Evolutionary conservation across 2,329 filamentous ascomycete species (phyloP).

Genomic region (Apiospora rasikravindrae): DNA sequence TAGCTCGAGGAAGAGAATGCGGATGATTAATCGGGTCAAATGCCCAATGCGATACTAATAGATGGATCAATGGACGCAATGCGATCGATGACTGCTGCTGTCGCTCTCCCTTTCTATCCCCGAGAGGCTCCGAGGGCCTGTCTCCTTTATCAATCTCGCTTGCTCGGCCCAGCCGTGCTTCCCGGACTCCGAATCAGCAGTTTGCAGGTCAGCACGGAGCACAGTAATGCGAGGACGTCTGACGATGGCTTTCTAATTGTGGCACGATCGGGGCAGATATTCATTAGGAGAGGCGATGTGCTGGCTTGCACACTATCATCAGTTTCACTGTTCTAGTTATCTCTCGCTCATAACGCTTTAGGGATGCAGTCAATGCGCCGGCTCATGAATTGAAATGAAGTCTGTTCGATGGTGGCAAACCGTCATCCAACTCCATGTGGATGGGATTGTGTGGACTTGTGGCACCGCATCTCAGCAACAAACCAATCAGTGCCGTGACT

Average conservation of each 20-base stretch:
- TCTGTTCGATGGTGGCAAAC: conserved; percentile 9
- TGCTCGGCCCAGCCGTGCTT: conserved; percentile 16
- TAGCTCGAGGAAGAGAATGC: conserved; percentile 1
- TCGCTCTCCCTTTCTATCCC: conserved; percentile 9
- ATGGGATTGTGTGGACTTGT: conserved; percentile 12
- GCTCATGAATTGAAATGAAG: conserved; percentile 16
- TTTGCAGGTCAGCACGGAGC: conserved; percentile 16
- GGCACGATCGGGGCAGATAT: conserved; percentile 1
- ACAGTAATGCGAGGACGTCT: conserved; percentile 11
- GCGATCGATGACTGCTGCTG: conserved; percentile 5
- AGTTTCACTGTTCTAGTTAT: neutral
- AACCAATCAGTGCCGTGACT: neutral
- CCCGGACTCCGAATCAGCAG: conserved; percentile 18
- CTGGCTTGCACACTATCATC: neutral
- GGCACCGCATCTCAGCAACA: neutral
- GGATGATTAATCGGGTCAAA: neutral
- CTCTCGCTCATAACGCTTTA: neutral
- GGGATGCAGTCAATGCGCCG: neutral
- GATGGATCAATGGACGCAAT: neutral
- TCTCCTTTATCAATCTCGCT: conserved; percentile 20
- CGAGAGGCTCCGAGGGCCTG: conserved; percentile 2
- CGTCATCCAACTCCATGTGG: conserved; percentile 9
- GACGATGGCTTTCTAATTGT: conserved; percentile 7
- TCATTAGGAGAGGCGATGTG: neutral
- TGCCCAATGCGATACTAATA: neutral